Evolutionary conservation across 768 basidiomycete species (phyloP), one percentile per base, ranked within the genome.

Genomic region (Boletus subparvulus): DNA sequence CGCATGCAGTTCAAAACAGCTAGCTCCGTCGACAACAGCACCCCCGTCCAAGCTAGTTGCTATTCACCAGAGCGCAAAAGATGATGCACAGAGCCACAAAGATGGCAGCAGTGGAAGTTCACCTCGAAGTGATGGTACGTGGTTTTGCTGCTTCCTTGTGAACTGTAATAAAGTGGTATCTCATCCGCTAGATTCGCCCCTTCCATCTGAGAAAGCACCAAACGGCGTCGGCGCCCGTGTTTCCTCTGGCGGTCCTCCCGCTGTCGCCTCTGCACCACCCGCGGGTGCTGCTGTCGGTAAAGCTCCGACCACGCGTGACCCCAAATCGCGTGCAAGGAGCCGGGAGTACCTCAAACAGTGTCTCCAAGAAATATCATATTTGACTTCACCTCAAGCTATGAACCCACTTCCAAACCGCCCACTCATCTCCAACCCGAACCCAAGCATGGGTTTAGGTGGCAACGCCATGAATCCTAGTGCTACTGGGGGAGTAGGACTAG

Each of bases 331-430:
- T 66, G 94, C 95, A 42, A 82, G 93, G 55, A 95, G 93, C 75
- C 80, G 95, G 53, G 97, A 99, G 60, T 99, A 98, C 72, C 82
- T 99, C 64, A 99, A 98, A 74, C 96, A 99, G 87, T 98, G 97
- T 74, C 79, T 99, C 26, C 97, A 98, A 76, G 97, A 99, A 79
- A 91, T 99, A 62, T 92, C 92, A 13, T 99, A 99, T 74, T 78
- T 99, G 52, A 99, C 97, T 2, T 98, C 96, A 0, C 88, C 94
- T 1, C 92, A 97, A 71, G 95, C 97, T 7, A 88, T 98, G 83
- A 99, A 99, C 70, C 97, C 97, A 43, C 79, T 98, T 49, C 94
- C 94, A 3, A 90, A 93, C 58, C 84, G 92, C 64, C 89, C 92
- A 3, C 78, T 93, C 54, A 72, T 80, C 50, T 77, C 73, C 42